phyloP scores from a whole-genome alignment of 2,329 filamentous ascomycete genomes.

The Fusarium metavorans region DNA sequence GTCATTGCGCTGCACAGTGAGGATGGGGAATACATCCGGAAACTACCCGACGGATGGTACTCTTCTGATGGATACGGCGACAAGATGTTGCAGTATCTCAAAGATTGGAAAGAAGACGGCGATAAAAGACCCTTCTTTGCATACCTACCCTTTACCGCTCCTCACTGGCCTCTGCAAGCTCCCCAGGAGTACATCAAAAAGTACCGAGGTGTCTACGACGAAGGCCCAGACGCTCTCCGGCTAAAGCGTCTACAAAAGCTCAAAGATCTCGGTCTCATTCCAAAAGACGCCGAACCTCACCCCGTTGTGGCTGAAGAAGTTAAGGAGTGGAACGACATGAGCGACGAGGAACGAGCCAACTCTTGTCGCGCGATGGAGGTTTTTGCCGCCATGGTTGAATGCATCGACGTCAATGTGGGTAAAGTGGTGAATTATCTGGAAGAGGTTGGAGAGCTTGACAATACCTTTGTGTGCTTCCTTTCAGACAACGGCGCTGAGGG shows the following conservation, averaged over 20 bases:
- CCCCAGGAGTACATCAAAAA: conserved; percentile 65
- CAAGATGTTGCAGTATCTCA: conserved; percentile 57
- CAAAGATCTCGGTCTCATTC: conserved; percentile 55
- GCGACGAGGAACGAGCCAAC: conserved; percentile 14
- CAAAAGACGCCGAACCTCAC: conserved; percentile 41
- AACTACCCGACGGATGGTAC: conserved; percentile 57
- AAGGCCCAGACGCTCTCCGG: conserved; percentile 66
- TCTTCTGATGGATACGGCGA: conserved; percentile 59
- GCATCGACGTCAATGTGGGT: conserved; percentile 65
- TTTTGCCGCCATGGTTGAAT: conserved; percentile 69
- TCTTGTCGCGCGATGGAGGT: conserved; percentile 54
- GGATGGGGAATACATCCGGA: conserved; percentile 27
- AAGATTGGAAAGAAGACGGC: conserved; percentile 41
- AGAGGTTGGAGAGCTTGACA: conserved; percentile 66
- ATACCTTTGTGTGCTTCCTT: conserved; percentile 74
- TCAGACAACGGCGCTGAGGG: conserved; percentile 73
- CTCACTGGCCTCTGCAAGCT: conserved; percentile 73
- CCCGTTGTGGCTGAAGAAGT: conserved; percentile 28
- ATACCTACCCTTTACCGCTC: conserved; percentile 63
- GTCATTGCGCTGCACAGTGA: conserved; percentile 34
- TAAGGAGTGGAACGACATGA: conserved; percentile 14
- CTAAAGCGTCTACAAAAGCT: conserved; percentile 57
- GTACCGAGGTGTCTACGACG: conserved; percentile 70
- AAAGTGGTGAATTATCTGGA: conserved; percentile 64
- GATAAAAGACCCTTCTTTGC: conserved; percentile 45